These are phyloP conservation scores for Solanum arcanum DNA, from an alignment of 257 asterid genomes.

Conservation along the genomic window DNA sequence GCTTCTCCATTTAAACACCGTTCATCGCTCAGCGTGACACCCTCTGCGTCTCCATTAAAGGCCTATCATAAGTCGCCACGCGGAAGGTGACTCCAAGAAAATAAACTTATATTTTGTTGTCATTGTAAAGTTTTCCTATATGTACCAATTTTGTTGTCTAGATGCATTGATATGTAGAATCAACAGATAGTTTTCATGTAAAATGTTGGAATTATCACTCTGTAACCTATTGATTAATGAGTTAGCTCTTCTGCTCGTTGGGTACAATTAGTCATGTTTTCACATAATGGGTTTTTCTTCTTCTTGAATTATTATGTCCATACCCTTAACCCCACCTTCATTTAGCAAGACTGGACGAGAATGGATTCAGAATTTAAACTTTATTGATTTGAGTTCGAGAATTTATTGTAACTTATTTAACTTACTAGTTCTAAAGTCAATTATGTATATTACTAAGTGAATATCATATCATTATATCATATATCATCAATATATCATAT, in stretches of 20 bases:
- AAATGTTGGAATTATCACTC: not conserved
- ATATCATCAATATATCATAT: too few relatives aligned
- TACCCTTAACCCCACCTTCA: not conserved
- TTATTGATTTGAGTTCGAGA: too few relatives aligned
- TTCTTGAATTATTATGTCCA: not conserved
- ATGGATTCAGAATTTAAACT: too few relatives aligned
- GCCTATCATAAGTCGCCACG: slow-evolving; percentile 32
- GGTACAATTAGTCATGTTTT: not conserved
- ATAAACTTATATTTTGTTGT: not conserved
- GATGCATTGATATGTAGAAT: not conserved
- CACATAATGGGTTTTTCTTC: not conserved
- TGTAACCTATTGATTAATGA: not conserved
- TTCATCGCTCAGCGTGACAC: slow-evolving; percentile 29
- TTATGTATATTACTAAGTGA: too few relatives aligned
- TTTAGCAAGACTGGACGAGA: too few relatives aligned
- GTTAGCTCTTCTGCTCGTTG: not conserved
- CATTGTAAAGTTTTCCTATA: not conserved
- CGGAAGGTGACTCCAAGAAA: slow-evolving; percentile 18
- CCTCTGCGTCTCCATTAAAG: slow-evolving; percentile 49
- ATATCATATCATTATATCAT: too few relatives aligned
- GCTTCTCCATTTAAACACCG: slow-evolving; percentile 21
- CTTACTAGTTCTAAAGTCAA: too few relatives aligned
- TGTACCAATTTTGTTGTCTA: not conserved
- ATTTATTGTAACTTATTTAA: too few relatives aligned
- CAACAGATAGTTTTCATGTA: not conserved